Evolutionary conservation across 148 eudicot genomes (phyloP).

Genomic region (Silene conica): DNA sequence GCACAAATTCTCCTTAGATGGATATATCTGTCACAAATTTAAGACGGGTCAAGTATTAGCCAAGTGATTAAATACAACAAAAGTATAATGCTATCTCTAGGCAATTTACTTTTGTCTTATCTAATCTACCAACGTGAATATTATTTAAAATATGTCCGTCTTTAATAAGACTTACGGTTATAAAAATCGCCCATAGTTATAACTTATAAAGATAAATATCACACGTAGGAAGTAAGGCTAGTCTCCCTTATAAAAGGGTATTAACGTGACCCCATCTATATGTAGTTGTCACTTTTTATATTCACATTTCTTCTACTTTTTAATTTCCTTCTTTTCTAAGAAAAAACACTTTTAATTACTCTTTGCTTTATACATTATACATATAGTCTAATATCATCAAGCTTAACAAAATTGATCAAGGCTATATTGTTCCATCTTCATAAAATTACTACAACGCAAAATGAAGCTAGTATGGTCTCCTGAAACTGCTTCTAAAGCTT

Average conservation of each 20-base stretch:
- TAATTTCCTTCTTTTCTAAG: not conserved
- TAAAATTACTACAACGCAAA: not conserved
- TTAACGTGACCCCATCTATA: not conserved
- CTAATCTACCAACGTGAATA: no score
- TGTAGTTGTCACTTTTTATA: not conserved
- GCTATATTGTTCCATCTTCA: not conserved
- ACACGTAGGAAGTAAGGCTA: slow-evolving; percentile 5
- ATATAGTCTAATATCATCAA: not conserved
- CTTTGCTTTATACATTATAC: not conserved
- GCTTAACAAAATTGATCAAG: not conserved
- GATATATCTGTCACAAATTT: no score
- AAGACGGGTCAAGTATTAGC: no score
- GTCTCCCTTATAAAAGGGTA: not conserved
- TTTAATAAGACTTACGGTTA: no score
- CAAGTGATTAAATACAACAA: no score
- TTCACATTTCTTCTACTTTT: not conserved
- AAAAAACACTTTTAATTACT: not conserved
- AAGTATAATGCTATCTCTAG: no score
- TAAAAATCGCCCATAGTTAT: not conserved
- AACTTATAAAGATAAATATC: not conserved
- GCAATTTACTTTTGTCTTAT: no score
- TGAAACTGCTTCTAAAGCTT: slow-evolving; percentile 74
- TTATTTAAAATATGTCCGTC: no score
- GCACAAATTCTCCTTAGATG: no score
- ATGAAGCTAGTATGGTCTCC: slow-evolving; percentile 93